Evolutionary conservation across 148 eudicot genomes (phyloP).

Genomic region (Vaccinium darrowii): DNA sequence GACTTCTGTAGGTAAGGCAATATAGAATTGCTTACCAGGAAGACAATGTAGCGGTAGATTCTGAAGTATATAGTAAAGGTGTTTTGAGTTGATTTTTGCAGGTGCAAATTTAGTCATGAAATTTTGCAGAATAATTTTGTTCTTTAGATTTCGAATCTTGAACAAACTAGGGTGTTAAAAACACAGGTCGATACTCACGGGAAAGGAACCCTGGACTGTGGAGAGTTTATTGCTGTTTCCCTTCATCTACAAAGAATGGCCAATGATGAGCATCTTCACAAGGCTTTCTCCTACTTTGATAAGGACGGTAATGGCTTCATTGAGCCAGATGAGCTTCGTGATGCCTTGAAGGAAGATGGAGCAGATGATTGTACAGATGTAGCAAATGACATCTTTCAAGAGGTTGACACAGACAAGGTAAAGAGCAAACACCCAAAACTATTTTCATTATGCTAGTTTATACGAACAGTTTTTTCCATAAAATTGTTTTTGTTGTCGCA

Average conservation of each 20-base stretch:
- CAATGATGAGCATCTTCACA: slow-evolving; percentile 86
- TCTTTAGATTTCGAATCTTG: slow-evolving; percentile 6
- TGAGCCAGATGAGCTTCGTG: slow-evolving; percentile 81
- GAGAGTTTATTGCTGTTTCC: slow-evolving; percentile 83
- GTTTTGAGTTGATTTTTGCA: not conserved
- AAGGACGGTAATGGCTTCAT: slow-evolving; percentile 80
- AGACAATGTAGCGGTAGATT: not conserved
- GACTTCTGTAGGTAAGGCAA: not conserved
- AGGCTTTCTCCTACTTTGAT: slow-evolving; percentile 93
- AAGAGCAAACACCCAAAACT: not conserved
- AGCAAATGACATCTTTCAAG: slow-evolving; percentile 86
- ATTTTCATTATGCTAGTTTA: not conserved
- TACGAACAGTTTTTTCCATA: not conserved
- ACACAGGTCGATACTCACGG: slow-evolving; percentile 78
- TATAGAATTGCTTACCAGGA: not conserved
- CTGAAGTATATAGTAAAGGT: not conserved
- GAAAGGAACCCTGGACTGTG: slow-evolving; percentile 79
- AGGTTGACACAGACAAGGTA: slow-evolving; percentile 96
- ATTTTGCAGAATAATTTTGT: not conserved
- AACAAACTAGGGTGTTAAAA: slow-evolving; percentile 4
- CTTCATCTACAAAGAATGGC: slow-evolving; percentile 83
- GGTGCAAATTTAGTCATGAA: not conserved
- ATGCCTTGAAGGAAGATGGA: slow-evolving; percentile 85
- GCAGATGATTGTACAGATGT: slow-evolving; percentile 61
- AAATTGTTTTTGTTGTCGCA: not conserved